Conservation (phyloP, 176 grass and related monocot species). For the Olyra latifolia region DNA sequence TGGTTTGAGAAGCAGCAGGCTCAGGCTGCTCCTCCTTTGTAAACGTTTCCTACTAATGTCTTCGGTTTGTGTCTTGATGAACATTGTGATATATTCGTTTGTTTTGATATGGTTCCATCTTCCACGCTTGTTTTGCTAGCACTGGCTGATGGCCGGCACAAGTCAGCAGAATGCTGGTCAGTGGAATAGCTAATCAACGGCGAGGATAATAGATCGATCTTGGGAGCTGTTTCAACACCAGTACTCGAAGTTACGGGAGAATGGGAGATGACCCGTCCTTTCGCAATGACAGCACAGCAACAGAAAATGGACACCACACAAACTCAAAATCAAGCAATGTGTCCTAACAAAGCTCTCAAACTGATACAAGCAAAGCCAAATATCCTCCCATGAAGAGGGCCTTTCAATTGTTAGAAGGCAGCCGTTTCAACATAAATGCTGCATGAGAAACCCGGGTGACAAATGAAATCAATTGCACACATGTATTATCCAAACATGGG, state of each 20-base stretch:
- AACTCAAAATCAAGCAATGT: not conserved
- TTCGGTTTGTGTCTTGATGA: constrained; percentile 23
- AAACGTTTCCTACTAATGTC: constrained; percentile 11
- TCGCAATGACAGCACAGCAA: not conserved
- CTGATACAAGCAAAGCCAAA: constrained; percentile 26
- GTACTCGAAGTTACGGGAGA: not conserved
- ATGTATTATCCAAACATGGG: constrained; percentile 36
- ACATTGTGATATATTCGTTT: constrained; percentile 17
- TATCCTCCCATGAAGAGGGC: not conserved
- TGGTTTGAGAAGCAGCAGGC: not conserved
- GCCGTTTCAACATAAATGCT: not conserved
- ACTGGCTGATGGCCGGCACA: not conserved
- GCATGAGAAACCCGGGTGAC: constrained; percentile 1
- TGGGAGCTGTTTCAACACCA: not conserved
- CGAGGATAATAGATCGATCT: not conserved
- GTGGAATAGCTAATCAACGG: not conserved
- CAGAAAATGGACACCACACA: not conserved
- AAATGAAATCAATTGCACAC: constrained; percentile 42
- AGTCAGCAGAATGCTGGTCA: not conserved
- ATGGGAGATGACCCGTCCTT: not conserved
- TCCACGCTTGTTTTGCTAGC: too few species aligned
- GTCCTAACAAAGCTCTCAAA: not conserved
- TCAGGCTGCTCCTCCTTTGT: constrained; percentile 22
- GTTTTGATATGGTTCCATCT: not conserved
- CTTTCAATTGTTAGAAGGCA: not conserved